phyloP scores from a whole-genome alignment of 352 stramenopile species.

The Phytophthora capsici region DNA sequence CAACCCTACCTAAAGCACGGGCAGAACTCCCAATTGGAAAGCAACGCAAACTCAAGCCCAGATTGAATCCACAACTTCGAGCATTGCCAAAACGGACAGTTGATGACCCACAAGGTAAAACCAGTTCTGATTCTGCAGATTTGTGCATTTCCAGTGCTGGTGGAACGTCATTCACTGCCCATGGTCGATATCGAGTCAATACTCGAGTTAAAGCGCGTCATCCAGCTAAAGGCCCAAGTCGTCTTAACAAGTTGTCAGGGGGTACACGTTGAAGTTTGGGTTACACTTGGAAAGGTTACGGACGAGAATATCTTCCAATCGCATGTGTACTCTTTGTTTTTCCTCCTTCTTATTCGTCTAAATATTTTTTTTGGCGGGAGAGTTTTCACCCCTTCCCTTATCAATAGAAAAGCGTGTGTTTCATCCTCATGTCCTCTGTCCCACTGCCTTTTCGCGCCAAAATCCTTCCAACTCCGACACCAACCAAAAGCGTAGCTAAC shows the following conservation, averaged over 20 bases:
- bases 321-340: background rate
- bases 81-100: slow-evolving; percentile 12
- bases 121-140: background rate
- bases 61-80: slow-evolving; percentile 18
- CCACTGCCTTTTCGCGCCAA: slow-evolving; percentile 38
- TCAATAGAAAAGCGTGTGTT: slow-evolving; percentile 18
- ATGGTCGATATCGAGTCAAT: background rate
- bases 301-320: slow-evolving; percentile 19
- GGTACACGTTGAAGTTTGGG: slow-evolving; percentile 36
- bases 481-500: slow-evolving; percentile 24
- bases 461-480: slow-evolving; percentile 17
- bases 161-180: background rate
- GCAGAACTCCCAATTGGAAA: slow-evolving; percentile 5
- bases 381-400: slow-evolving; percentile 21
- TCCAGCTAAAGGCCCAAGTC: background rate
- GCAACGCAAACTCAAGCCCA: slow-evolving; percentile 13
- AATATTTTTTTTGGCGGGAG: slow-evolving; percentile 35
- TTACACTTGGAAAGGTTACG: slow-evolving; percentile 12
- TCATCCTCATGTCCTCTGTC: slow-evolving; percentile 6
- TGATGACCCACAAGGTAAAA: background rate
- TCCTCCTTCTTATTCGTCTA: slow-evolving; percentile 21
- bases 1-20: background rate
- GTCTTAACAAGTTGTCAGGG: slow-evolving; percentile 19
- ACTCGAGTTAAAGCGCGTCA: slow-evolving; percentile 5
- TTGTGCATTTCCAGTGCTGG: slow-evolving; percentile 24